phyloP scores from a whole-genome alignment of 2,329 filamentous ascomycete genomes.

The Salinomyces thailandicus region DNA sequence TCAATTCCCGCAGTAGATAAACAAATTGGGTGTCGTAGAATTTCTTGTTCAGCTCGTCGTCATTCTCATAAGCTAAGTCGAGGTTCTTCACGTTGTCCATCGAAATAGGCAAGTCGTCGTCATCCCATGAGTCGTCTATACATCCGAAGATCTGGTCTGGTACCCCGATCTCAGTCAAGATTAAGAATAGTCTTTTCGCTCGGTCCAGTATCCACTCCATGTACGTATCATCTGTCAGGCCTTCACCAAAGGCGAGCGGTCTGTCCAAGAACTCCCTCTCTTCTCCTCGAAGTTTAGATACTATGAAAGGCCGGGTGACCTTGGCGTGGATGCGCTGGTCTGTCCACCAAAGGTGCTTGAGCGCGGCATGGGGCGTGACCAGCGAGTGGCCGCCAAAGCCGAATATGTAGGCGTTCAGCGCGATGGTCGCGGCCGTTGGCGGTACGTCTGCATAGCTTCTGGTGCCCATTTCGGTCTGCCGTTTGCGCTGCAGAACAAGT shows the following conservation, averaged over 20 bases:
- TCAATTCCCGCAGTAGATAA: slow-evolving; percentile 56
- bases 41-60: slow-evolving; percentile 54
- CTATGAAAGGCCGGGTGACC: slow-evolving; percentile 58
- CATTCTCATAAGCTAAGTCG: slow-evolving; percentile 47
- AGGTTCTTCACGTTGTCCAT: slow-evolving; percentile 56
- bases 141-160: slow-evolving; percentile 65
- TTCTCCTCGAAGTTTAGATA: slow-evolving; percentile 51
- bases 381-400: slow-evolving; percentile 41
- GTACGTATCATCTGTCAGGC: slow-evolving; percentile 61
- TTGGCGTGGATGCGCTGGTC: slow-evolving; percentile 57
- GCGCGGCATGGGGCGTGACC: slow-evolving; percentile 38
- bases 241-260: slow-evolving; percentile 57
- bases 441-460: slow-evolving; percentile 26
- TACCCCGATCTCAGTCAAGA: slow-evolving; percentile 57
- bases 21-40: slow-evolving; percentile 62
- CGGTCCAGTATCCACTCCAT: slow-evolving; percentile 66
- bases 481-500: too few relatives aligned
- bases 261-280: slow-evolving; percentile 53
- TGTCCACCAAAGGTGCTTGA: slow-evolving; percentile 59
- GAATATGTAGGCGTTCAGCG: slow-evolving; percentile 41
- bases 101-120: slow-evolving; percentile 61
- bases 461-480: slow-evolving; percentile 21
- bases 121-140: slow-evolving; percentile 67
- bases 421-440: slow-evolving; percentile 28
- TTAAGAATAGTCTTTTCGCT: slow-evolving; percentile 59